Evolutionary conservation across 352 stramenopile species (phyloP).

Genomic region (Achlya hypogyna): DNA sequence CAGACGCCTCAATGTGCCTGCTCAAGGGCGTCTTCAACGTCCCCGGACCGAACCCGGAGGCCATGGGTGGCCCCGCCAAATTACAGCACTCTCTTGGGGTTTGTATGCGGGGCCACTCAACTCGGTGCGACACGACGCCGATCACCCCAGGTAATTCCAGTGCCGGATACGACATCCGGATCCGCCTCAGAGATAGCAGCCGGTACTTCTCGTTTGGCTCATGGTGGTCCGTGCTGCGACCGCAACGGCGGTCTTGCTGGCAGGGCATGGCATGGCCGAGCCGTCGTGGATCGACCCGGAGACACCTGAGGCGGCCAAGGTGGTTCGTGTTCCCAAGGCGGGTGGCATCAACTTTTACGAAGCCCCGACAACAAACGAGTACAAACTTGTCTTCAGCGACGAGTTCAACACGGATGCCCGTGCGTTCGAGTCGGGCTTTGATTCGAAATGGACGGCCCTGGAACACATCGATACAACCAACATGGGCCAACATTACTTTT

Average conservation of each 20-base stretch:
- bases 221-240: background rate
- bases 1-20: background rate
- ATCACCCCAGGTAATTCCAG: background rate
- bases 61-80: no score
- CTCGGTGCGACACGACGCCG: background rate
- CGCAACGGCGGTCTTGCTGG: background rate
- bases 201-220: constrained; percentile 2
- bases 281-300: constrained; percentile 68
- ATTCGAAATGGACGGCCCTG: constrained; percentile 93
- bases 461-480: constrained; percentile 93
- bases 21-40: background rate
- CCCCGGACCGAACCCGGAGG: background rate
- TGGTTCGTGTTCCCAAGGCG: constrained; percentile 30
- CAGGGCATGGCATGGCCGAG: background rate
- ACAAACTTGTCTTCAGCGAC: constrained; percentile 92
- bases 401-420: constrained; percentile 93
- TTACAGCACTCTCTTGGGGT: background rate
- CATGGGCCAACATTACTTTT: constrained; percentile 95
- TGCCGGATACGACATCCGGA: constrained; percentile 10
- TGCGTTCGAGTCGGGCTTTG: constrained; percentile 89
- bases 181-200: background rate
- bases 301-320: constrained; percentile 48
- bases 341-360: constrained; percentile 27
- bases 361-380: constrained; percentile 35
- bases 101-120: background rate